Conservation (phyloP, 768 basidiomycete genomes). For the Auriculariales sp. region DNA sequence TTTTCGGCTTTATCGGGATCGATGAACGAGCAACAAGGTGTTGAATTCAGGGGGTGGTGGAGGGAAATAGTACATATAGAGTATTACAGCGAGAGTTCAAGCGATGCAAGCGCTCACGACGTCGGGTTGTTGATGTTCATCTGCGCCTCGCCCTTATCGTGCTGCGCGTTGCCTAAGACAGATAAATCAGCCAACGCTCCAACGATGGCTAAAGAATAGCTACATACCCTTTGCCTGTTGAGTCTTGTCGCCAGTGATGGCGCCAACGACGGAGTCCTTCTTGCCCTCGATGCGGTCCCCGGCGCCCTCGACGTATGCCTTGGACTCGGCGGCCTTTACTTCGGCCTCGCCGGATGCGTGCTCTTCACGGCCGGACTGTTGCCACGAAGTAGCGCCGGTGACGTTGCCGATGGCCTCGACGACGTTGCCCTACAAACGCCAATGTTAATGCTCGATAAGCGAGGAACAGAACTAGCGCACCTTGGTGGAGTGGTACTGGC, state of each 20-base stretch:
- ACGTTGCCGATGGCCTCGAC: conserved; percentile 27
- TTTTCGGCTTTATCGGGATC: no score
- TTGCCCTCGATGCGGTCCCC: conserved; percentile 32
- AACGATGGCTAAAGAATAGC: neutral
- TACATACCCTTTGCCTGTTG: conserved; percentile 34
- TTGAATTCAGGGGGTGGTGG: no score
- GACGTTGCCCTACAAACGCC: conserved; percentile 21
- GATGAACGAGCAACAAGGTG: no score
- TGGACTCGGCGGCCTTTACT: conserved; percentile 27
- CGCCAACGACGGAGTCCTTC: conserved; percentile 39
- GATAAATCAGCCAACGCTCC: neutral
- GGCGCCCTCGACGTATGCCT: conserved; percentile 36
- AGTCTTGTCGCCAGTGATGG: conserved; percentile 36
- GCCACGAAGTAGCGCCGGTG: conserved; percentile 28
- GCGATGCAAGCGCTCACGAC: no score
- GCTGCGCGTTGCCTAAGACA: conserved; percentile 1
- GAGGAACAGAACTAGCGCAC: no score
- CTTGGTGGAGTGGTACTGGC: conserved; percentile 25
- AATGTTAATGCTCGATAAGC: no score
- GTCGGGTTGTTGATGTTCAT: conserved; percentile 3
- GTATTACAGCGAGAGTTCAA: no score
- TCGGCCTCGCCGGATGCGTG: conserved; percentile 33
- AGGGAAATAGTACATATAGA: no score
- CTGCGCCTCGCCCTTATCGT: conserved; percentile 5
- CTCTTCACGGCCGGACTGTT: conserved; percentile 32